Evolutionary conservation across 2,329 filamentous ascomycete genomes (phyloP), one percentile per base, ranked within the genome.

Genomic region (Pseudogymnoascus sp.): DNA sequence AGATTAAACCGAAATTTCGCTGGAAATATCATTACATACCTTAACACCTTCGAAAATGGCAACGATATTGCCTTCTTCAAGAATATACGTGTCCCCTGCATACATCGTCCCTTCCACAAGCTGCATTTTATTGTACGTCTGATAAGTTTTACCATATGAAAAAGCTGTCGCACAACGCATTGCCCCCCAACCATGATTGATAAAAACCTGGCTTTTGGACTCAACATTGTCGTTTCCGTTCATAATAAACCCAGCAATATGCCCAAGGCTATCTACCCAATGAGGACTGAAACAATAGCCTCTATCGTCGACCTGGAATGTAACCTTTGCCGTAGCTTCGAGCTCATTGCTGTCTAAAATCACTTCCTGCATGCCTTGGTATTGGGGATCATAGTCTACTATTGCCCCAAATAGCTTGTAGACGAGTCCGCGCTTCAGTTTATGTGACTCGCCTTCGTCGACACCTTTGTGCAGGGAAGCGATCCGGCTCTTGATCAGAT

Each of bases 241-340:
- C 72, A 84, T 77, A 63, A 85, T 81, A 72, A 86, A 86, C 22
- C 84, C 84, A 0, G 83, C 82, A 62, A 85, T 79, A 65, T 85
- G 83, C 62, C 80, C 81, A 62, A 83, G 69, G 62, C 81, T 83
- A 67, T 86, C 83, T 60, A 86, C 82, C 77, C 81, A 85, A 71
- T 82, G 82, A 0, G 83, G 83, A 58, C 77, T 78, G 66, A 79
- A 81, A 60, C 85, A 74, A 71, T 79, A 85, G 16, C 69, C 76
- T n/a, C 80, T 80, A 63, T 79, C 78, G 62, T 76, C 73, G 0
- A 78, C 79, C 70, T 82, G 77, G 75, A 82, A 80, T 42, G 68
- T 68, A 36, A 80, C 70, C 69, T 72, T 73, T 65, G 76, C 73
- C 28, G 78, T 76, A 33, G 78, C 77, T 69, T 80, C 77, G 62